Evolutionary conservation across 805 yeast genomes (phyloP).

Genomic region (Tetrapisispora namnaoensis): DNA sequence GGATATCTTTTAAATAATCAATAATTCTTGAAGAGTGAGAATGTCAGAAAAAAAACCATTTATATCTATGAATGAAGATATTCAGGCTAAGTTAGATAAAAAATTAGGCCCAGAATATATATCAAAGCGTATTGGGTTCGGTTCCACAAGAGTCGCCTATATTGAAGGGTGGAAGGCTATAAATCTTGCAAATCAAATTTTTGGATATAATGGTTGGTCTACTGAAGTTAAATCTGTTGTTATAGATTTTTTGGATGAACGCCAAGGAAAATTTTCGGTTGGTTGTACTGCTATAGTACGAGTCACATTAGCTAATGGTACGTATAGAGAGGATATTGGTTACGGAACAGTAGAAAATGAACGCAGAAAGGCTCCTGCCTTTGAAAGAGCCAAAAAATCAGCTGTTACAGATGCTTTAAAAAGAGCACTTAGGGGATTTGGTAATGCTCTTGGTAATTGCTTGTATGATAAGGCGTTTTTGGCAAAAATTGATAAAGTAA

Average conservation of each 20-base stretch:
- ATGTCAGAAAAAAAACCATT: constrained; percentile 21
- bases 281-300: constrained; percentile 69
- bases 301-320: constrained; percentile 64
- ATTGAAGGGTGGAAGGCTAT: constrained; percentile 81
- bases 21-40: background rate
- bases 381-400: constrained; percentile 76
- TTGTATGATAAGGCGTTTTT: constrained; percentile 67
- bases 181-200: constrained; percentile 68
- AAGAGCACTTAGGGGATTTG: constrained; percentile 69
- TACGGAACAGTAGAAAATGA: constrained; percentile 78
- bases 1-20: background rate
- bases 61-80: constrained; percentile 18
- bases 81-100: constrained; percentile 33
- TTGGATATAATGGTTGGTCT: constrained; percentile 79
- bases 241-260: constrained; percentile 63
- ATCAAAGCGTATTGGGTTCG: constrained; percentile 67
- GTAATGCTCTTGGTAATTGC: constrained; percentile 77
- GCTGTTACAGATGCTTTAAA: constrained; percentile 78
- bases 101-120: constrained; percentile 70
- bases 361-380: constrained; percentile 60
- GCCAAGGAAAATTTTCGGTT: constrained; percentile 46
- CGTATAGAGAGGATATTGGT: constrained; percentile 75
- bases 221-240: constrained; percentile 57
- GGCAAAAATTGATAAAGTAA: constrained; percentile 34
- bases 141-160: constrained; percentile 58